These are phyloP conservation scores for Leccinum rimulosum DNA, from an alignment of 768 basidiomycete species.

Conservation along the genomic window DNA sequence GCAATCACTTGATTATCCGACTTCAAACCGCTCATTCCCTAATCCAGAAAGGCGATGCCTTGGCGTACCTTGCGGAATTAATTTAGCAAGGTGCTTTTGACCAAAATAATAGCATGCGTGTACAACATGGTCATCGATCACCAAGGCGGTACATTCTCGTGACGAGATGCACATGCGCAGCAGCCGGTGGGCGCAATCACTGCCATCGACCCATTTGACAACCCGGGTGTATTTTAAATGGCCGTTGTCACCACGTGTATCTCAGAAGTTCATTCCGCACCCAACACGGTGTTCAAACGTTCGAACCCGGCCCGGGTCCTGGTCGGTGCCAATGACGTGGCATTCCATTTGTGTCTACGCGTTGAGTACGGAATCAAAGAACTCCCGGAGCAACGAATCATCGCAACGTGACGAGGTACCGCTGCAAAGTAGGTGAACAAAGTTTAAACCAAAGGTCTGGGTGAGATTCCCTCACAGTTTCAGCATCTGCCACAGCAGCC, in stretches of 20 bases:
- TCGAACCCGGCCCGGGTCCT: neutral
- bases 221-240: slow-evolving; percentile 1
- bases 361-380: neutral
- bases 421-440: slow-evolving; percentile 36
- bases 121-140: slow-evolving; percentile 11
- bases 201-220: slow-evolving; percentile 1
- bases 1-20: slow-evolving; percentile 37
- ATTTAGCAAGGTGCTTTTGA: slow-evolving; percentile 17
- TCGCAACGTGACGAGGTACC: slow-evolving; percentile 60
- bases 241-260: neutral
- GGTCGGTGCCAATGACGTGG: neutral
- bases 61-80: slow-evolving; percentile 21
- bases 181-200: slow-evolving; percentile 22
- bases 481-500: slow-evolving; percentile 60
- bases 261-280: neutral
- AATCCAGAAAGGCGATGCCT: slow-evolving; percentile 24
- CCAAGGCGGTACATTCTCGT: neutral
- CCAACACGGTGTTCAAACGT: neutral
- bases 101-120: slow-evolving; percentile 20
- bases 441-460: slow-evolving; percentile 5
- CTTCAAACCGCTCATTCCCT: slow-evolving; percentile 34
- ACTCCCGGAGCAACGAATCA: slow-evolving; percentile 22
- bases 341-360: neutral
- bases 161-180: slow-evolving; percentile 15
- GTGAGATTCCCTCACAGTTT: slow-evolving; percentile 49